Conservation (phyloP, 805 yeast genomes). For the Naumovozyma castellii region DNA sequence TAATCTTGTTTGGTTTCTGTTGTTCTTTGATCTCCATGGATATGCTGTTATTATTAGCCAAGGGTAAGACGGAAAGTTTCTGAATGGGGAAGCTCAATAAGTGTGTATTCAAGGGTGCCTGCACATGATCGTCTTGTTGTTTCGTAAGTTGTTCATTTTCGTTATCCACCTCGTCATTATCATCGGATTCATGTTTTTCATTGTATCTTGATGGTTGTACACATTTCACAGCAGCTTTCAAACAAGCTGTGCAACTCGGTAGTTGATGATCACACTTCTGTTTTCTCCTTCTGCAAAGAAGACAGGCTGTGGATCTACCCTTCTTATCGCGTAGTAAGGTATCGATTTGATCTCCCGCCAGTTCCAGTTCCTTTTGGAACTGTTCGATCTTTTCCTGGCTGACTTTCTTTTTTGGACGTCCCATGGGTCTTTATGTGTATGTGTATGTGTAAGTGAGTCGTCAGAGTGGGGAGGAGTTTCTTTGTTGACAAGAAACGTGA, state of each 20-base stretch:
- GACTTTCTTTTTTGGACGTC: conserved; percentile 29
- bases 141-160: conserved; percentile 5
- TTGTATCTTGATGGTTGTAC: conserved; percentile 53
- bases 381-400: conserved; percentile 28
- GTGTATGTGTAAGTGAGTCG: too few species aligned
- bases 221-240: conserved; percentile 52
- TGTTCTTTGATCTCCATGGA: background rate
- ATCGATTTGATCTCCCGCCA: conserved; percentile 26
- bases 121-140: background rate
- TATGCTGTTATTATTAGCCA: conserved; percentile 17
- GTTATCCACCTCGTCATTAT: conserved; percentile 25
- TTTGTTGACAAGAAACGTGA: too few species aligned
- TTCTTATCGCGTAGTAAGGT: conserved; percentile 35
- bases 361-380: conserved; percentile 27
- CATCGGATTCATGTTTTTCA: conserved; percentile 1
- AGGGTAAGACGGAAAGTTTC: background rate
- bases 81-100: too few species aligned
- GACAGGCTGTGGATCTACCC: conserved; percentile 49
- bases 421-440: too few species aligned
- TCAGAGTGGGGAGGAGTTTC: too few species aligned
- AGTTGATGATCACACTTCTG: conserved; percentile 57
- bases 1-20: background rate
- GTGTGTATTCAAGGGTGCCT: background rate
- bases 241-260: conserved; percentile 58
- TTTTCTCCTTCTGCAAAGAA: conserved; percentile 47